Evolutionary conservation across 352 stramenopile species (phyloP).

Genomic region (Phytophthora hibernalis): DNA sequence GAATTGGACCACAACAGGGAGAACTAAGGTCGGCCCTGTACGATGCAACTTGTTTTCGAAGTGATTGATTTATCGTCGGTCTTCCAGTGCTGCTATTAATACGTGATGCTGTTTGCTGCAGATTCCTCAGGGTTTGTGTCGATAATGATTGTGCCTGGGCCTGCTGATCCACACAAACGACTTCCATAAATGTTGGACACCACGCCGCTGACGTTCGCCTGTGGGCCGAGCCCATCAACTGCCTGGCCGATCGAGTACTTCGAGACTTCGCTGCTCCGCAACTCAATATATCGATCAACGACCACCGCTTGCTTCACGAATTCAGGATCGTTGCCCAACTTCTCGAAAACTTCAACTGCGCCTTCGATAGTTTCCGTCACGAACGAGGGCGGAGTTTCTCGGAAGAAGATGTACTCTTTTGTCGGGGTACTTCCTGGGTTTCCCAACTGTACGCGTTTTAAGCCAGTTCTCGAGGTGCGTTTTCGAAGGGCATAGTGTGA

Average conservation of each 20-base stretch:
- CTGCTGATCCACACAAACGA: slow-evolving; percentile 69
- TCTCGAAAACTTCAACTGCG: slow-evolving; percentile 58
- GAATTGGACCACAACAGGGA: slow-evolving; percentile 25
- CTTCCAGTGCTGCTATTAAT: too few species aligned
- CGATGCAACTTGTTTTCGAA: slow-evolving; percentile 6
- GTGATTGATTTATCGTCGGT: neutral
- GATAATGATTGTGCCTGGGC: slow-evolving; percentile 74
- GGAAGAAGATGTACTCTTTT: slow-evolving; percentile 89
- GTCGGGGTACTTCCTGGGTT: slow-evolving; percentile 65
- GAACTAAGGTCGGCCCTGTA: slow-evolving; percentile 11
- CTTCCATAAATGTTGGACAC: slow-evolving; percentile 80
- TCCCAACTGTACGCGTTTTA: slow-evolving; percentile 69
- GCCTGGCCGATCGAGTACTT: slow-evolving; percentile 77
- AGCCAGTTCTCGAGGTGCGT: slow-evolving; percentile 42
- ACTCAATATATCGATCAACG: slow-evolving; percentile 72
- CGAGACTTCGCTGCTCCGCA: slow-evolving; percentile 79
- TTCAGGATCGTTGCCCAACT: slow-evolving; percentile 55
- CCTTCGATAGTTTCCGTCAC: slow-evolving; percentile 80
- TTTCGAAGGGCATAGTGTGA: slow-evolving; percentile 69
- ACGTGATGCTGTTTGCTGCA: slow-evolving; percentile 13
- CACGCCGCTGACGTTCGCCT: slow-evolving; percentile 64
- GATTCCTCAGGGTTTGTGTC: slow-evolving; percentile 53
- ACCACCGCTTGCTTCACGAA: slow-evolving; percentile 41
- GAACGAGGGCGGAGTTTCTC: slow-evolving; percentile 80
- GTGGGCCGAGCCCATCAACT: slow-evolving; percentile 55